Evolutionary conservation across 176 grass and related monocot genomes (phyloP), one percentile per base, ranked within the genome.

Genomic region (Calamus simplicifolius): DNA sequence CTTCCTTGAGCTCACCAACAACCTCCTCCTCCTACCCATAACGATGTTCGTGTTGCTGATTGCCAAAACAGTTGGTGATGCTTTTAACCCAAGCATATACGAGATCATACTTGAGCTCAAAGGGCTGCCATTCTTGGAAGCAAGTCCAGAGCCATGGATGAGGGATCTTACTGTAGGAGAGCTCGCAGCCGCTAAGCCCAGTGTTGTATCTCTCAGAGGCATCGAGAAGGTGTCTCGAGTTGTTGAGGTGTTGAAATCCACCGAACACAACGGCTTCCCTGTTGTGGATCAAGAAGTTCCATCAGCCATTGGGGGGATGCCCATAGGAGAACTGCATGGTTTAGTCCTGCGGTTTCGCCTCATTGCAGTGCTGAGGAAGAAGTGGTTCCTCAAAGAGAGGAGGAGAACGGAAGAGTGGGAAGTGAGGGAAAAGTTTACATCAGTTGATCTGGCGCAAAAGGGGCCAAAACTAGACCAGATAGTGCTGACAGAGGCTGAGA

Each of bases 41-140:
- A 97, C 78, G 64, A 97, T 97, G 87, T 97, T 97, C 79, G 92
- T 97, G 49, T 79, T 96, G 10, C 86, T 97, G 59, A 91, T 97
- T 26, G 81, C 92, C 50, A 97, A 97, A 77, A 77, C 83, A 2
- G 80, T 97, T 21, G 87, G 87, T 18, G 87, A 97, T 19, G 84
- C 72, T 0, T 82, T 97, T 59, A 97, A 97, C 78, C 92, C 86
- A 7, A 91, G 87, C 74, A 97, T 97, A 63, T 97, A 97, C 70
- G 92, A 91, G 82, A 97, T 97, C 75, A 97, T 97, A 68, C 87
- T 97, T n/a, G 84, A 97, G 23, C 87, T 97, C 72, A 97, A 91
- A 65, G 81, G 87, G 1, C 56, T 97, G 3, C 92, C 92, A 0
- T 97, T 97, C 81, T 72, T 97, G 4, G 92, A 97, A 0, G 61